Conservation (phyloP, 129 eudicot species). For the Dittrichia graveolens region DNA sequence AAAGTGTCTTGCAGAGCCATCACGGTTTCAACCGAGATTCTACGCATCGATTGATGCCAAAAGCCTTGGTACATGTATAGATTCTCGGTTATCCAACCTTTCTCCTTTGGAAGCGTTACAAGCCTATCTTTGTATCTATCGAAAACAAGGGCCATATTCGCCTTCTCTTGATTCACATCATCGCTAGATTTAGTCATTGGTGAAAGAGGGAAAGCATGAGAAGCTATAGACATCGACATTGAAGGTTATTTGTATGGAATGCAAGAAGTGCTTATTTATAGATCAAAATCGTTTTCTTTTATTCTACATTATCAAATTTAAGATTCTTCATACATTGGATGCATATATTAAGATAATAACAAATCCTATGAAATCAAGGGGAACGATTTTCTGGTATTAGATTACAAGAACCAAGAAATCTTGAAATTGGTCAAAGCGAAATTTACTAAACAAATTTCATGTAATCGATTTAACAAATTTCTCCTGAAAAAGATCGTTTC, state of each 20-base stretch:
- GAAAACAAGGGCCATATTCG: neutral
- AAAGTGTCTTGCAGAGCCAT: conserved; percentile 29
- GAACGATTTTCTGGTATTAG: neutral
- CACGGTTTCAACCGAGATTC: conserved; percentile 13
- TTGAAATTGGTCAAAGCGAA: neutral
- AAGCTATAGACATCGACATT: conserved; percentile 7
- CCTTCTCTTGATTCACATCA: neutral
- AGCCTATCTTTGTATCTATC: conserved; percentile 22
- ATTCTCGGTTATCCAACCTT: conserved; percentile 18
- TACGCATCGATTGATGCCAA: conserved; percentile 20
- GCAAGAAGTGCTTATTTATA: neutral
- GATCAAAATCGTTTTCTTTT: neutral
- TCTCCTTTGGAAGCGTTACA: conserved; percentile 24
- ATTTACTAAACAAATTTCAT: neutral
- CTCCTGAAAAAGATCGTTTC: neutral
- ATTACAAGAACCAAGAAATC: conserved; percentile 1
- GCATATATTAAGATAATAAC: neutral
- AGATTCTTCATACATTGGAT: neutral
- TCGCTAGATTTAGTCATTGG: neutral
- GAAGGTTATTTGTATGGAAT: neutral
- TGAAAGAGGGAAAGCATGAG: neutral
- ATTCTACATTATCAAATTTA: neutral
- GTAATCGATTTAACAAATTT: no score
- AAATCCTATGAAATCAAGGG: neutral
- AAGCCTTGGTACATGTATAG: conserved; percentile 33